Evolutionary conservation across 768 basidiomycete species (phyloP).

Genomic region (Galerina marginata): DNA sequence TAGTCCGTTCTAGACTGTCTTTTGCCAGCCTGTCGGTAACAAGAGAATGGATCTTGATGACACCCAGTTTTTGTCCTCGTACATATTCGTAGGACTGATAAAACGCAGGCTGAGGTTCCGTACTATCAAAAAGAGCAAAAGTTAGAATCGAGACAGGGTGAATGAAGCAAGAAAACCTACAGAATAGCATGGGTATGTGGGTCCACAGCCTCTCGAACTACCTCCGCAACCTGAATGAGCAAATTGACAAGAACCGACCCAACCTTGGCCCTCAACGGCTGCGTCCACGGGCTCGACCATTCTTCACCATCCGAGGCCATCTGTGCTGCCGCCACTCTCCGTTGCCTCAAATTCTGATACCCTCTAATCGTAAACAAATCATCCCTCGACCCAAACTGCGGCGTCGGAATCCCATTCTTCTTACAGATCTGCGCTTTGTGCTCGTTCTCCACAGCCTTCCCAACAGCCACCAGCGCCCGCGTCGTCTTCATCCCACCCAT

Average conservation of each 20-base stretch:
- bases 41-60: slow-evolving; percentile 84
- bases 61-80: slow-evolving; percentile 93
- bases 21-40: slow-evolving; percentile 79
- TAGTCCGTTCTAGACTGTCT: slow-evolving; percentile 68
- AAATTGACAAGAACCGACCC: slow-evolving; percentile 85
- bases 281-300: slow-evolving; percentile 87
- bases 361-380: slow-evolving; percentile 65
- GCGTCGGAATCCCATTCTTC: slow-evolving; percentile 60
- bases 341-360: slow-evolving; percentile 63
- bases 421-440: slow-evolving; percentile 85
- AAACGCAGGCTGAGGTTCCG: slow-evolving; percentile 85
- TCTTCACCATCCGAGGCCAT: slow-evolving; percentile 68
- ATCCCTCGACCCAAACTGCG: slow-evolving; percentile 36
- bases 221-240: slow-evolving; percentile 83
- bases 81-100: slow-evolving; percentile 90
- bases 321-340: slow-evolving; percentile 69
- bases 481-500: slow-evolving; percentile 88
- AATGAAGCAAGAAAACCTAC: slow-evolving; percentile 47
- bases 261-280: slow-evolving; percentile 72
- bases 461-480: slow-evolving; percentile 78
- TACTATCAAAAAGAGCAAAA: slow-evolving; percentile 42
- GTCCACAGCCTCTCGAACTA: slow-evolving; percentile 63
- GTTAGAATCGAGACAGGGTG: slow-evolving; percentile 57
- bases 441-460: slow-evolving; percentile 87
- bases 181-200: slow-evolving; percentile 62